phyloP scores from a whole-genome alignment of 2,329 filamentous ascomycete species.

The Hypoxylon sp. region DNA sequence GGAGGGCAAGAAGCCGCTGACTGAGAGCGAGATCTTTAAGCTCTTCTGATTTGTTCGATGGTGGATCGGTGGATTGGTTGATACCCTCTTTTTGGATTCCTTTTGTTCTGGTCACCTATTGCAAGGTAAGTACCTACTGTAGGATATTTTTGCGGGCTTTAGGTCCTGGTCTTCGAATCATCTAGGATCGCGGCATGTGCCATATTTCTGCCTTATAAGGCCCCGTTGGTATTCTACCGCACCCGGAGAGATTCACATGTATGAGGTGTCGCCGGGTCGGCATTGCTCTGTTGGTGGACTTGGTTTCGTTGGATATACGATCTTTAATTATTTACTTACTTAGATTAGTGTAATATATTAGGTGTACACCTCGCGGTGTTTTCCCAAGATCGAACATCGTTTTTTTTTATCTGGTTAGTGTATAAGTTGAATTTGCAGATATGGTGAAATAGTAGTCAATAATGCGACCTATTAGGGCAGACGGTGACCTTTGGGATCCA shows the following conservation, averaged over 20 bases:
- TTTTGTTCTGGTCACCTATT: neutral
- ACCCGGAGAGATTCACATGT: too few relatives aligned
- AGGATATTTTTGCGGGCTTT: neutral
- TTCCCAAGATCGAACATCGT: neutral
- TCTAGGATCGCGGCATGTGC: too few relatives aligned
- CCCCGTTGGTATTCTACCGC: too few relatives aligned
- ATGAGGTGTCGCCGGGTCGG: neutral
- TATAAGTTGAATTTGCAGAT: too few relatives aligned
- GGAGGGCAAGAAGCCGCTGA: slow-evolving; percentile 12
- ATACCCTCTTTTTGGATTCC: slow-evolving; percentile 34
- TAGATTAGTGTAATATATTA: slow-evolving; percentile 16
- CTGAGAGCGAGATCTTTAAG: slow-evolving; percentile 39
- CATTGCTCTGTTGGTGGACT: neutral
- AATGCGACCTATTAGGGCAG: too few relatives aligned
- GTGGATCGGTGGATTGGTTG: slow-evolving; percentile 2
- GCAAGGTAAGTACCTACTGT: neutral
- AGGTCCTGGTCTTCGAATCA: too few relatives aligned
- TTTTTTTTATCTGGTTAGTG: too few relatives aligned
- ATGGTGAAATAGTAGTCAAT: too few relatives aligned
- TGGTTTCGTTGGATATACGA: neutral
- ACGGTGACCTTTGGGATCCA: too few relatives aligned
- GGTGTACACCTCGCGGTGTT: slow-evolving; percentile 2
- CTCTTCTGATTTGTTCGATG: slow-evolving; percentile 32
- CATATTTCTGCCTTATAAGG: too few relatives aligned
- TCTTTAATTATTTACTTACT: slow-evolving; percentile 14